Evolutionary conservation across 2,329 filamentous ascomycete species (phyloP).

Genomic region (Neofusicoccum ribis): DNA sequence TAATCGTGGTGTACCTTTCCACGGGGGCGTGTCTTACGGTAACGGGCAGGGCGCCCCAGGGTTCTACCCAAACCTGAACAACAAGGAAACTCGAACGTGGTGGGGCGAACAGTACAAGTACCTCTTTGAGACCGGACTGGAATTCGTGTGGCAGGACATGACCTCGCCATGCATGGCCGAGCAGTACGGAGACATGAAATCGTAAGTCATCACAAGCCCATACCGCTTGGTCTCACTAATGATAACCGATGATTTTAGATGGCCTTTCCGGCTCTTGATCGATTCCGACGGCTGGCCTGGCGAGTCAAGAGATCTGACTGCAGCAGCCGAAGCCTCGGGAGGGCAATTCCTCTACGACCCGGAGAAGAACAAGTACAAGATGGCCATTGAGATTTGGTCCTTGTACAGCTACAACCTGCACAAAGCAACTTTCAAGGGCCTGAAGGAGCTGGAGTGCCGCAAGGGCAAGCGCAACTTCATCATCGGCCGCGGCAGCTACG

Average conservation of each 20-base stretch:
- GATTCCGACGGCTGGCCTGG: conserved; percentile 30
- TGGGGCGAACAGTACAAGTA: conserved; percentile 41
- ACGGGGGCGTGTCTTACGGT: conserved; percentile 38
- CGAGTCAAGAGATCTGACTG: conserved; percentile 2
- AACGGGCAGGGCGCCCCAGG: conserved; percentile 27
- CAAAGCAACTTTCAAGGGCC: conserved; percentile 40
- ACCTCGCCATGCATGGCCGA: conserved; percentile 36
- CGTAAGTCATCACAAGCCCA: conserved; percentile 23
- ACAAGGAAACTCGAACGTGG: conserved; percentile 31
- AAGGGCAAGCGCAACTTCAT: conserved; percentile 41
- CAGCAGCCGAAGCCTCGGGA: too few relatives aligned
- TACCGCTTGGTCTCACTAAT: too few relatives aligned
- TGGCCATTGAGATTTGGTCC: conserved; percentile 42
- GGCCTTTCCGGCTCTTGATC: conserved; percentile 30
- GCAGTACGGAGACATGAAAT: conserved; percentile 42
- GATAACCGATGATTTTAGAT: background rate
- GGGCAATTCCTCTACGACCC: too few relatives aligned
- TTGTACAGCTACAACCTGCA: conserved; percentile 43
- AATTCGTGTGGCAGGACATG: conserved; percentile 47
- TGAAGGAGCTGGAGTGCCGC: conserved; percentile 26
- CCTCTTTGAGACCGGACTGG: conserved; percentile 39
- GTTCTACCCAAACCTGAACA: conserved; percentile 40
- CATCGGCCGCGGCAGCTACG: conserved; percentile 42
- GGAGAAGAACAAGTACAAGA: conserved; percentile 24
- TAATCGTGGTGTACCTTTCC: conserved; percentile 27